Conservation (phyloP, 2,329 filamentous ascomycete species). For the Pseudogymnoascus sp. region DNA sequence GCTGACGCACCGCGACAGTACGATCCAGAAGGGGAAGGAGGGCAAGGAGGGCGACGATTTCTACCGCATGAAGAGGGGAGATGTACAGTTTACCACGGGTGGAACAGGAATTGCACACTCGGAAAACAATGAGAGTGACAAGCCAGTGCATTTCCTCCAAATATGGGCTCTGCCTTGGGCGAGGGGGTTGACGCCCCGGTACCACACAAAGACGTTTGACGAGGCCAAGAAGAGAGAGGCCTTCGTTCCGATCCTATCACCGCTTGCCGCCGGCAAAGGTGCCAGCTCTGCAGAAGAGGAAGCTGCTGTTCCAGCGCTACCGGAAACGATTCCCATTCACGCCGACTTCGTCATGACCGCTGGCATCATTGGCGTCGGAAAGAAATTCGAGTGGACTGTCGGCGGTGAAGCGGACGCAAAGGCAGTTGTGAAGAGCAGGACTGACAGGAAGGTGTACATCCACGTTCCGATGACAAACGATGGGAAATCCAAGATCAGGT, state of each 20-base stretch:
- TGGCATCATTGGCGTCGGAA: conserved; percentile 59
- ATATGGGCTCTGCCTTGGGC: conserved; percentile 83
- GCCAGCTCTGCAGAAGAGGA: conserved; percentile 57
- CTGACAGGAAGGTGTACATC: conserved; percentile 65
- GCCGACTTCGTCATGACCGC: conserved; percentile 80
- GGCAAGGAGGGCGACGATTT: conserved; percentile 53
- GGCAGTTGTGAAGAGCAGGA: conserved; percentile 43
- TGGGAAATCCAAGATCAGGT: conserved; percentile 64
- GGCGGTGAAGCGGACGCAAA: conserved; percentile 40
- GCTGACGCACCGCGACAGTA: conserved; percentile 79
- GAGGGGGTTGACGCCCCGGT: conserved; percentile 62
- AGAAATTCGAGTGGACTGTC: conserved; percentile 63
- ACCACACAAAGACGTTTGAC: conserved; percentile 66
- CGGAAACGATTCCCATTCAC: conserved; percentile 72
- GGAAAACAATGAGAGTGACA: conserved; percentile 69
- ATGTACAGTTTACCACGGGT: conserved; percentile 87
- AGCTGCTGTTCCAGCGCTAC: conserved; percentile 52
- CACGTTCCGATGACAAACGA: conserved; percentile 74
- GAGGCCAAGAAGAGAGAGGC: conserved; percentile 65
- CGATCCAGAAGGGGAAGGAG: conserved; percentile 64
- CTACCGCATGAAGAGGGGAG: conserved; percentile 65
- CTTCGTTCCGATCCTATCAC: conserved; percentile 71
- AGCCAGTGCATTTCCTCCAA: conserved; percentile 75
- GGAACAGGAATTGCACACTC: conserved; percentile 74
- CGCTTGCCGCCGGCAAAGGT: conserved; percentile 58